phyloP scores from a whole-genome alignment of 805 yeast genomes.

The Lipomyces yamadae region DNA sequence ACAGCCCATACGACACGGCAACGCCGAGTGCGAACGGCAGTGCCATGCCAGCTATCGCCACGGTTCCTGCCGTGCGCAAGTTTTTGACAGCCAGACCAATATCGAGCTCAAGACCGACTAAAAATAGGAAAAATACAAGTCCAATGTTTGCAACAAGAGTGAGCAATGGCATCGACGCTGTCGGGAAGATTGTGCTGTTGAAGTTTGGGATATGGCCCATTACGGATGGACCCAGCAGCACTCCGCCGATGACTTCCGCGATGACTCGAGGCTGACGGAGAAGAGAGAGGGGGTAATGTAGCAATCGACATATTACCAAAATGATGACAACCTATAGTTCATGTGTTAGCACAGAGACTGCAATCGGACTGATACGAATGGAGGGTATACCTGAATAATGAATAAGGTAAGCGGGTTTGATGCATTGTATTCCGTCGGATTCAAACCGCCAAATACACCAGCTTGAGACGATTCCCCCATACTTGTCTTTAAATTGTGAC shows the following conservation, averaged over 20 bases:
- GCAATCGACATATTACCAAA: conserved; percentile 59
- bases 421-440: conserved; percentile 66
- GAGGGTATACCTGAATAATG: conserved; percentile 62
- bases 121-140: conserved; percentile 71
- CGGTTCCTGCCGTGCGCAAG: conserved; percentile 63
- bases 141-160: conserved; percentile 76
- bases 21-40: conserved; percentile 83
- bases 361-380: neutral
- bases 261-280: conserved; percentile 79
- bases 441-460: conserved; percentile 72
- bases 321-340: conserved; percentile 47
- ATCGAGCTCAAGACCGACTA: conserved; percentile 82
- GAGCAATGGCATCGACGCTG: conserved; percentile 63
- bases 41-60: conserved; percentile 74
- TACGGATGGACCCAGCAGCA: conserved; percentile 74
- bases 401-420: conserved; percentile 69
- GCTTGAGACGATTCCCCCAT: conserved; percentile 45
- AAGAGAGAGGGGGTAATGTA: conserved; percentile 64
- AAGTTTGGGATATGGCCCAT: conserved; percentile 73
- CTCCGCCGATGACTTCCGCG: conserved; percentile 80
- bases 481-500: neutral
- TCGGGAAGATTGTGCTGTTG: conserved; percentile 67
- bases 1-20: conserved; percentile 69
- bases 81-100: conserved; percentile 65
- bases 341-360: neutral